These are phyloP conservation scores for Carex littledalei DNA, from an alignment of 176 grass and related monocot genomes.

Conservation along the genomic window DNA sequence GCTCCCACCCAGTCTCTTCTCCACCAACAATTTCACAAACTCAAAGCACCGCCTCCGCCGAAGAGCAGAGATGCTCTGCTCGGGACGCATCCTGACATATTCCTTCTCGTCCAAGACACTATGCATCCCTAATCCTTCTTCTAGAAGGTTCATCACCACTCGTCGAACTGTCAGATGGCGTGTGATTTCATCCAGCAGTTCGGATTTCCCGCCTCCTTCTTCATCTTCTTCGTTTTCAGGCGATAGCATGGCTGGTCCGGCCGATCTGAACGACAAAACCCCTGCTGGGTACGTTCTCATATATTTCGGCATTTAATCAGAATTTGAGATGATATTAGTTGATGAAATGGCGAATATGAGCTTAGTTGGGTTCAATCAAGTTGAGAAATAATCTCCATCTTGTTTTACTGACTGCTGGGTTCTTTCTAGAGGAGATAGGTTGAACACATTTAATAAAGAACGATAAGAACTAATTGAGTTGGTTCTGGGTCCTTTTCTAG, in stretches of 20 bases:
- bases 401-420: not conserved
- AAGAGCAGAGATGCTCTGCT: conserved; percentile 63
- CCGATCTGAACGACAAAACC: conserved; percentile 29
- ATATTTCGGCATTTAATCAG: not conserved
- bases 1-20: conserved; percentile 6
- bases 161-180: conserved; percentile 42
- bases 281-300: conserved; percentile 19
- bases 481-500: not conserved
- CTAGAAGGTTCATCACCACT: conserved; percentile 28
- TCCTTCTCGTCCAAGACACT: conserved; percentile 26
- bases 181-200: conserved; percentile 35
- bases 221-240: conserved; percentile 18
- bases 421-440: not conserved
- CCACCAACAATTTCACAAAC: conserved; percentile 19
- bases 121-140: conserved; percentile 23
- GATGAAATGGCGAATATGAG: not conserved
- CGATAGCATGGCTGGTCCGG: conserved; percentile 25
- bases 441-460: not conserved
- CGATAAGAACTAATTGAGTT: not conserved
- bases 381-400: not conserved
- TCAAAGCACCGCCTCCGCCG: conserved; percentile 6
- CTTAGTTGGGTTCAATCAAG: not conserved
- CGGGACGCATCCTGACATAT: conserved; percentile 65
- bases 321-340: not conserved
- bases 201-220: conserved; percentile 25